These are phyloP conservation scores for Colletotrichum zoysiae DNA, from an alignment of 2,329 filamentous ascomycete genomes.

Conservation along the genomic window DNA sequence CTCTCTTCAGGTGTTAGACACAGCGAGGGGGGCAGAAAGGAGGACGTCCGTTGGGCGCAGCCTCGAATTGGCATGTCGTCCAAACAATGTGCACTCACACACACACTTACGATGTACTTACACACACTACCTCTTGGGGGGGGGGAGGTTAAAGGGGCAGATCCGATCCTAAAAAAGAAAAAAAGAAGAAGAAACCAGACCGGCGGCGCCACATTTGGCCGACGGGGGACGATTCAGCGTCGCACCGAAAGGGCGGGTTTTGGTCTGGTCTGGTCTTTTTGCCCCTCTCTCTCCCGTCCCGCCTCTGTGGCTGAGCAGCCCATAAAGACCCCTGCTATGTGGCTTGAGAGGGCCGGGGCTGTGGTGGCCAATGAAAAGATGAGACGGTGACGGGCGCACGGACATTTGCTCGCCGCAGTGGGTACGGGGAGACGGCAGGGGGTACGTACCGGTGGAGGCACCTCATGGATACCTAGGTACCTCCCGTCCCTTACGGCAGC, in stretches of 20 bases:
- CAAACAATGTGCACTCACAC: constrained; percentile 3
- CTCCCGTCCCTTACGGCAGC: too few species aligned
- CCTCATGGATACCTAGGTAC: too few species aligned
- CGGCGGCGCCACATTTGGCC: constrained; percentile 17
- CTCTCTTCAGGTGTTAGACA: not conserved
- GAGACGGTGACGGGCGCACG: not conserved
- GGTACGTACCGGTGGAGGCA: too few species aligned
- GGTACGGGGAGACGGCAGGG: not conserved
- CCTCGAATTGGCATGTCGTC: constrained; percentile 26
- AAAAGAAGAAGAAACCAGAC: too few species aligned
- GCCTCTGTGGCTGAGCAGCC: not conserved
- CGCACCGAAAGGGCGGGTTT: not conserved
- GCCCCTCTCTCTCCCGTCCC: not conserved
- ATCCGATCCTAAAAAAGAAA: too few species aligned
- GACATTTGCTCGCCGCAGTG: not conserved
- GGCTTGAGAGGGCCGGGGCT: not conserved
- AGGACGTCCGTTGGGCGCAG: not conserved
- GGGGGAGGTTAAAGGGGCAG: not conserved
- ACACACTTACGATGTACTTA: not conserved
- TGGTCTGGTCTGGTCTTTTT: too few species aligned
- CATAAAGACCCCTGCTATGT: not conserved
- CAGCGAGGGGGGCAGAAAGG: not conserved
- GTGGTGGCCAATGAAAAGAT: not conserved
- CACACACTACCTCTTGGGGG: too few species aligned
- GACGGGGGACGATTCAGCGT: constrained; percentile 4